Evolutionary conservation across 2,329 filamentous ascomycete genomes (phyloP), one percentile per base, ranked within the genome.

Genomic region (Aspergillus sp.): DNA sequence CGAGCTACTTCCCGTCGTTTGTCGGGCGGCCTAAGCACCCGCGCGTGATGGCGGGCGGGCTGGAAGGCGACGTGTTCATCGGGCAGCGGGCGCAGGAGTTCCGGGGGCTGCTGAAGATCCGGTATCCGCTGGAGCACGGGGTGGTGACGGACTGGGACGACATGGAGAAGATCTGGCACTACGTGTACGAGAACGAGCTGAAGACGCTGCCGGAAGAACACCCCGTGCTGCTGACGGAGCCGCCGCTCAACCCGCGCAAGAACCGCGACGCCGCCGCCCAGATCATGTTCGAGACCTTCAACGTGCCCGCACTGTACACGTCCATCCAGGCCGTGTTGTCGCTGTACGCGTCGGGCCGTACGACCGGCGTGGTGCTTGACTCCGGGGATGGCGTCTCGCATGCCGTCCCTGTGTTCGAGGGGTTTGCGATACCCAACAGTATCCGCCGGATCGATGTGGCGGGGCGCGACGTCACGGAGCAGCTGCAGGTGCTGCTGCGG

Each of bases 141-240:
- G 93, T 98, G 52, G 91, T 98, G 42, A 98, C 91, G 48, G 86
- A 98, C 63, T 98, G 91, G 91, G 91, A 96, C 57, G 91, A 98
- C 57, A 98, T 98, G 91, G 91, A 98, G 69, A 80, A 86, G 67
- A 98, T 98, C 64, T 98, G 91, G 91, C 84, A 93, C 52, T 91
- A 93, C 55, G 86, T 98, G 33, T 98, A 96, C 60, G 84, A 84
- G 36, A 89, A 95, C 55, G 91, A 93, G 43, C 63, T 98, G 51
- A 96, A 95, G 69, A 94, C 89, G 30, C 72, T 95, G 56, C 95
- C 88, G 62, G 91, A 98, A 72, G 91, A 98, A 80, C 91, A 98
- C 62, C 91, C 91, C 27, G 89, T 98, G 40, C 78, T 98, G 32
- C 73, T 98, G 51, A 98, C 91, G 40, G 91, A 98, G 64, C 86